A percentile compares a stretch with the other conserved stretches of the same genome.
Evolutionary conservation across 2,329 filamentous ascomycete species (phyloP).

Genomic region (Xylaria sp.): DNA sequence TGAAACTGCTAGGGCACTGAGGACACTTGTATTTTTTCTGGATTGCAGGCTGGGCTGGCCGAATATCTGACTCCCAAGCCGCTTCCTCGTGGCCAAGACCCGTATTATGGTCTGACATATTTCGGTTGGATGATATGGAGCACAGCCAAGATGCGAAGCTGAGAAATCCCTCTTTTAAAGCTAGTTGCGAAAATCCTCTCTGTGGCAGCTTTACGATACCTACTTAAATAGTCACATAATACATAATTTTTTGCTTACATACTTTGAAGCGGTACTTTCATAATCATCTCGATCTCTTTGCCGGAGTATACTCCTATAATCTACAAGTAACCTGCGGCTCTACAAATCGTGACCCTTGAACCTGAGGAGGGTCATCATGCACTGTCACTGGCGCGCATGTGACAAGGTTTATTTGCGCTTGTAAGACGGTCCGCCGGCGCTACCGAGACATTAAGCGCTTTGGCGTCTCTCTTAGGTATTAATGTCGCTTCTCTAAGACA

Average conservation of each 20-base stretch:
- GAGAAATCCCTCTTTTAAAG: slow-evolving; percentile 26
- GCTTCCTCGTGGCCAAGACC: slow-evolving; percentile 23
- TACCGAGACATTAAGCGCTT: slow-evolving; percentile 9
- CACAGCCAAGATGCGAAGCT: slow-evolving; percentile 30
- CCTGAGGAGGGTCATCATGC: slow-evolving; percentile 19
- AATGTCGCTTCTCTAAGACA: not conserved
- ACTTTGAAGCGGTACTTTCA: slow-evolving; percentile 12
- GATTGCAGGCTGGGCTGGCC: slow-evolving; percentile 27
- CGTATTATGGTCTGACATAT: slow-evolving; percentile 18
- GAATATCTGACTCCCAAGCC: slow-evolving; percentile 27
- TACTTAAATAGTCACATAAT: slow-evolving; percentile 13
- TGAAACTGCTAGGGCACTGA: slow-evolving; percentile 47
- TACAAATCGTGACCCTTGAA: not conserved
- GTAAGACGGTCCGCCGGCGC: slow-evolving; percentile 9
- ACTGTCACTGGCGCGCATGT: slow-evolving; percentile 24
- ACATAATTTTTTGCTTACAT: slow-evolving; percentile 7
- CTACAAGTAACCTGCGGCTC: slow-evolving; percentile 5
- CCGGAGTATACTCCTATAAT: slow-evolving; percentile 10
- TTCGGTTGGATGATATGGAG: slow-evolving; percentile 23
- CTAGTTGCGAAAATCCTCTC: slow-evolving; percentile 17
- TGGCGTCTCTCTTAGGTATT: slow-evolving; percentile 1
- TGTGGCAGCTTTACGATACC: slow-evolving; percentile 8
- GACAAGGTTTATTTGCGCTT: slow-evolving; percentile 24
- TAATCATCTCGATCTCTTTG: slow-evolving; percentile 4
- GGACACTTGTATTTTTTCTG: slow-evolving; percentile 46